These are phyloP conservation scores for Amphicarpaea edgeworthii DNA, from an alignment of 306 rosid genomes.

Conservation along the genomic window DNA sequence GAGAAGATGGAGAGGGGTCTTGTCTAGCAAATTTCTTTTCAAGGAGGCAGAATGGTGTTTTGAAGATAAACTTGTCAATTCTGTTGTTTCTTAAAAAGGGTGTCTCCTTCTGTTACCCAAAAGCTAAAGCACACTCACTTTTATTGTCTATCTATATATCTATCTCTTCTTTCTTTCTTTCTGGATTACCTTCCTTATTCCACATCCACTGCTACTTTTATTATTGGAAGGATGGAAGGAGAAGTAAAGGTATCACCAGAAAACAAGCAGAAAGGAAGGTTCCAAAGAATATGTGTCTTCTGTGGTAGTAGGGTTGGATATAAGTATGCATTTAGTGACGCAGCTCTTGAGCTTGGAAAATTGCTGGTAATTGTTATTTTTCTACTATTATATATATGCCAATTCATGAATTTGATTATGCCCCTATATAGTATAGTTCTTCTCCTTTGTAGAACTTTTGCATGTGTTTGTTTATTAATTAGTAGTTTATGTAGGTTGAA, in stretches of 20 bases:
- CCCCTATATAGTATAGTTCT: background rate
- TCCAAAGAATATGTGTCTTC: slow-evolving; percentile 72
- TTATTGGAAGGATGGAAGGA: slow-evolving; percentile 56
- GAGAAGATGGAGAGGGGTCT: slow-evolving; percentile 39
- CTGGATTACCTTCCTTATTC: slow-evolving; percentile 15
- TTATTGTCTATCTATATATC: background rate
- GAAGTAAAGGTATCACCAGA: slow-evolving; percentile 45
- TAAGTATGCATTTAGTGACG: slow-evolving; percentile 64
- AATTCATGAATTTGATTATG: background rate
- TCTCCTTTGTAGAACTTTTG: background rate
- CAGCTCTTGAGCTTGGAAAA: slow-evolving; percentile 70
- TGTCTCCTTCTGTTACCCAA: slow-evolving; percentile 39
- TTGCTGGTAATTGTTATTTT: slow-evolving; percentile 57
- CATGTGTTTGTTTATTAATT: slow-evolving; percentile 19
- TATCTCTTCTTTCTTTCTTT: background rate
- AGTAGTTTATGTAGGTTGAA: slow-evolving; percentile 53
- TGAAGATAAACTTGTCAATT: slow-evolving; percentile 45
- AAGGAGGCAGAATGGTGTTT: slow-evolving; percentile 50
- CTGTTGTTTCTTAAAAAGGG: slow-evolving; percentile 29
- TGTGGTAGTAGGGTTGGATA: slow-evolving; percentile 73
- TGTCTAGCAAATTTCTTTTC: slow-evolving; percentile 50
- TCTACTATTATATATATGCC: background rate
- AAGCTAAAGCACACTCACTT: slow-evolving; percentile 6
- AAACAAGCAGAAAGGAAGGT: slow-evolving; percentile 48
- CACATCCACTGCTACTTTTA: background rate